phyloP scores from a whole-genome alignment of 2,329 filamentous ascomycete species.

The Metarhizium robertsii region DNA sequence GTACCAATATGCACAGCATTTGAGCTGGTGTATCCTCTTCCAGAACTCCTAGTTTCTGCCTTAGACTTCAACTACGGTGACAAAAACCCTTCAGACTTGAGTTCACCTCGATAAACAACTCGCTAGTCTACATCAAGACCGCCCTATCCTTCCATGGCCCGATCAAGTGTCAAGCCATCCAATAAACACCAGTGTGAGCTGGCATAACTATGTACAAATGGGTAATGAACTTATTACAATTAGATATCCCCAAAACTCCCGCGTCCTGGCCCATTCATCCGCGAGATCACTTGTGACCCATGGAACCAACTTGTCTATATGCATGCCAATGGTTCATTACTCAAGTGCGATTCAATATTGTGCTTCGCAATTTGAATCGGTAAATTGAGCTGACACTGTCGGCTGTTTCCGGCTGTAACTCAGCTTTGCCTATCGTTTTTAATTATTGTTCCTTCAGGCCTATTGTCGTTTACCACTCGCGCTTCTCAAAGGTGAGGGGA shows the following conservation, averaged over 20 bases:
- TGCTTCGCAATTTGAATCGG: background rate
- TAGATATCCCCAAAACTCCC: slow-evolving; percentile 1
- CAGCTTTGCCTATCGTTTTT: background rate
- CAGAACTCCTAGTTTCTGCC: background rate
- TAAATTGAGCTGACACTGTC: background rate
- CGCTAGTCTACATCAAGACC: background rate
- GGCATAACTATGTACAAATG: slow-evolving; percentile 4
- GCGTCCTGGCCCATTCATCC: background rate
- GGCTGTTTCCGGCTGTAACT: background rate
- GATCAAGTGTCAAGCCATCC: background rate
- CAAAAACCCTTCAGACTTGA: background rate
- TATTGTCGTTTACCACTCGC: slow-evolving; percentile 30
- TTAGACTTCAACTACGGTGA: too few relatives aligned
- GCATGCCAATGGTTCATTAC: slow-evolving; percentile 4
- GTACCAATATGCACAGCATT: too few relatives aligned
- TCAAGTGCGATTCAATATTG: background rate
- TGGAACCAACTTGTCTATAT: slow-evolving; percentile 4
- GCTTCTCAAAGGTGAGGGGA: slow-evolving; percentile 60
- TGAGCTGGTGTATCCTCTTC: too few relatives aligned
- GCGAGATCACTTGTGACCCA: slow-evolving; percentile 3
- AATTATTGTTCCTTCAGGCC: background rate
- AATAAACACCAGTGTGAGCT: background rate
- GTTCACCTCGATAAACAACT: background rate
- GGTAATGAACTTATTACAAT: slow-evolving; percentile 5
- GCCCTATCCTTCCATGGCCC: background rate